A percentile compares a stretch with the other conserved stretches of the same genome.
These are phyloP conservation scores for Coleophoma cylindrospora DNA, from an alignment of 2,329 filamentous ascomycete species.

Conservation along the genomic window DNA sequence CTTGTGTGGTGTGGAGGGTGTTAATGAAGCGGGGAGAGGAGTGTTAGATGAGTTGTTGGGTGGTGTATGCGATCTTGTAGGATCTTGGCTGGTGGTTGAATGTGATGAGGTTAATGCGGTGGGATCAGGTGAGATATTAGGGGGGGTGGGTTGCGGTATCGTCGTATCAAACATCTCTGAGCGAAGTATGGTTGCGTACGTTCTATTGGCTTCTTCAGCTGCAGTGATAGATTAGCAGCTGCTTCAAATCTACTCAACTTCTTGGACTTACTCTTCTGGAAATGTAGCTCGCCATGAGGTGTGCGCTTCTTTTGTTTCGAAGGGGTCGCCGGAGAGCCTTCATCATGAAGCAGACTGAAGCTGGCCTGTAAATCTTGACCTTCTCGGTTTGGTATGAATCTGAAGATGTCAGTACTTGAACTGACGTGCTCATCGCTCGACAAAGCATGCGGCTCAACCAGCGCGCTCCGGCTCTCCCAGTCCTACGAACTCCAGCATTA, in stretches of 20 bases:
- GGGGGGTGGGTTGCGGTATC: conserved; percentile 73
- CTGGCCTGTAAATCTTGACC: conserved; percentile 92
- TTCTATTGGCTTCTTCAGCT: conserved; percentile 93
- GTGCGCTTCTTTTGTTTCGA: conserved; percentile 80
- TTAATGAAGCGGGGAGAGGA: conserved; percentile 68
- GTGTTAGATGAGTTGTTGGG: conserved; percentile 59
- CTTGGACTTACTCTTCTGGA: conserved; percentile 72
- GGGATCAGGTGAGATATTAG: conserved; percentile 56
- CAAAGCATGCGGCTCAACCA: no score
- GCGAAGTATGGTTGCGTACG: conserved; percentile 81
- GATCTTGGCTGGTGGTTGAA: conserved; percentile 54
- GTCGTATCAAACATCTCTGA: conserved; percentile 90
- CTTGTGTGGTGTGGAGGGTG: conserved; percentile 93
- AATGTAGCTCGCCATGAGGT: conserved; percentile 86
- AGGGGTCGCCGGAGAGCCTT: conserved; percentile 87
- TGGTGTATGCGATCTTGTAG: conserved; percentile 74
- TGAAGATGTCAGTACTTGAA: conserved; percentile 31
- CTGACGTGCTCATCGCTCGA: neutral
- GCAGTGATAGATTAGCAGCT: conserved; percentile 5
- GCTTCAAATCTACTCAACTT: neutral
- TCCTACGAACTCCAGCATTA: no score
- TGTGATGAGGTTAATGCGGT: conserved; percentile 43
- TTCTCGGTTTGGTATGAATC: conserved; percentile 91
- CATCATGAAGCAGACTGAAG: conserved; percentile 87
- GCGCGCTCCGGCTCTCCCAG: no score